These are phyloP conservation scores for Ophiocordyceps polyrhachis-furcata DNA, from an alignment of 2,329 filamentous ascomycete species.

Conservation along the genomic window DNA sequence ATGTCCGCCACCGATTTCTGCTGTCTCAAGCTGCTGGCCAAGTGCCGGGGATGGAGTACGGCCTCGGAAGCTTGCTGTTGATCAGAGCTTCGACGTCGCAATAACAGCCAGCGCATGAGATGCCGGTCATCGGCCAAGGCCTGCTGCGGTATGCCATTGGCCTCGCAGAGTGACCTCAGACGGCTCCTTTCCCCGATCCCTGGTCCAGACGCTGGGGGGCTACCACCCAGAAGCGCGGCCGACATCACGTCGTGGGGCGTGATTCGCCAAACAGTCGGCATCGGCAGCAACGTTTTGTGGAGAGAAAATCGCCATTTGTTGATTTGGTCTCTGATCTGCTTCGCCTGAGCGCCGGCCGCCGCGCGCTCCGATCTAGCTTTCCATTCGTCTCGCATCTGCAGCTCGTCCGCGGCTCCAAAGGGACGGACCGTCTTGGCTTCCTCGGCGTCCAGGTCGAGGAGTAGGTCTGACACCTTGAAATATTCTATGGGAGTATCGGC, in stretches of 20 bases:
- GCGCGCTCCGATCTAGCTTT: slow-evolving; percentile 6
- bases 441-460: slow-evolving; percentile 34
- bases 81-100: slow-evolving; percentile 8
- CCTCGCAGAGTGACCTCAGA: slow-evolving; percentile 3
- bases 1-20: slow-evolving; percentile 11
- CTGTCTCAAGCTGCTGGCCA: slow-evolving; percentile 6
- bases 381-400: slow-evolving; percentile 13
- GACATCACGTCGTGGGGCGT: slow-evolving; percentile 24
- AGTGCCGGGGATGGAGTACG: slow-evolving; percentile 2
- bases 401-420: slow-evolving; percentile 18
- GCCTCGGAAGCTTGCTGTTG: slow-evolving; percentile 1
- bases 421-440: slow-evolving; percentile 23
- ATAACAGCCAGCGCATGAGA: slow-evolving; percentile 18
- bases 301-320: slow-evolving; percentile 9
- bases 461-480: slow-evolving; percentile 21
- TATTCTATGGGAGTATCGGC: slow-evolving; percentile 8
- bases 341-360: slow-evolving; percentile 10
- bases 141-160: slow-evolving; percentile 14
- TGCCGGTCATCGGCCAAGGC: slow-evolving; percentile 10
- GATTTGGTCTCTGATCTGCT: slow-evolving; percentile 12
- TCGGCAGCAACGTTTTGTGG: slow-evolving; percentile 8
- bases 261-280: slow-evolving; percentile 18
- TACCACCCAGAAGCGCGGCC: slow-evolving; percentile 13
- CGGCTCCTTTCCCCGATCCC: background rate
- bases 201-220: slow-evolving; percentile 1